These are phyloP conservation scores for Fusarium sarcochroum DNA, from an alignment of 2,329 filamentous ascomycete species.

Conservation along the genomic window DNA sequence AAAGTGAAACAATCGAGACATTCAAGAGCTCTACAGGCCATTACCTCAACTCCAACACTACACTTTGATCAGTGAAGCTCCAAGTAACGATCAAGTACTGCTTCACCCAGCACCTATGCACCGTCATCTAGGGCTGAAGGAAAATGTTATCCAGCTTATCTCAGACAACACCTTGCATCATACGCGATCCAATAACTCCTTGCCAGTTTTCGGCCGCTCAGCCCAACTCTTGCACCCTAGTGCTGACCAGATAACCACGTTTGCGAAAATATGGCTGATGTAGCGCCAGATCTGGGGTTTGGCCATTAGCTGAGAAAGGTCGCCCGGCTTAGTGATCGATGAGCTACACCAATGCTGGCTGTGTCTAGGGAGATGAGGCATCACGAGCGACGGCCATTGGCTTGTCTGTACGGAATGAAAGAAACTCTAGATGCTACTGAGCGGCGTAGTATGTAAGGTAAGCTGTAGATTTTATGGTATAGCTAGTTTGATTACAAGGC, in stretches of 20 bases:
- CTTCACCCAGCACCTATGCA: background rate
- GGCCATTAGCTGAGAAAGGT: background rate
- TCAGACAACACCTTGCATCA: conserved; percentile 13
- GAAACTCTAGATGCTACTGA: background rate
- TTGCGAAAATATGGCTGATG: background rate
- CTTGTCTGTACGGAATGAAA: background rate
- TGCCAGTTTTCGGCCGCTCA: conserved; percentile 16
- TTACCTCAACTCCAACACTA: background rate
- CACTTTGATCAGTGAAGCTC: background rate
- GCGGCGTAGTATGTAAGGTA: conserved; percentile 16
- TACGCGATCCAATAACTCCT: conserved; percentile 11
- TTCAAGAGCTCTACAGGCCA: background rate
- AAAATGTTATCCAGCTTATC: conserved; percentile 9
- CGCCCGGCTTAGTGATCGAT: background rate
- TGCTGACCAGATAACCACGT: conserved; percentile 13
- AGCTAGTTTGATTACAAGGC: background rate
- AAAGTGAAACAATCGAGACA: background rate
- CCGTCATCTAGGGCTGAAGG: background rate
- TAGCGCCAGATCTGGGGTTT: background rate
- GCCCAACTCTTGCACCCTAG: conserved; percentile 2
- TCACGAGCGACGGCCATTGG: background rate
- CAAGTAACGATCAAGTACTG: background rate
- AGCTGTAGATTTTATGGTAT: background rate
- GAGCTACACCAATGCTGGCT: background rate
- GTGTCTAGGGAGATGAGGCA: background rate